Base-by-base conservation (phyloP, 192 early-diverging fungal genomes). In the Linnemannia elongata region DNA sequence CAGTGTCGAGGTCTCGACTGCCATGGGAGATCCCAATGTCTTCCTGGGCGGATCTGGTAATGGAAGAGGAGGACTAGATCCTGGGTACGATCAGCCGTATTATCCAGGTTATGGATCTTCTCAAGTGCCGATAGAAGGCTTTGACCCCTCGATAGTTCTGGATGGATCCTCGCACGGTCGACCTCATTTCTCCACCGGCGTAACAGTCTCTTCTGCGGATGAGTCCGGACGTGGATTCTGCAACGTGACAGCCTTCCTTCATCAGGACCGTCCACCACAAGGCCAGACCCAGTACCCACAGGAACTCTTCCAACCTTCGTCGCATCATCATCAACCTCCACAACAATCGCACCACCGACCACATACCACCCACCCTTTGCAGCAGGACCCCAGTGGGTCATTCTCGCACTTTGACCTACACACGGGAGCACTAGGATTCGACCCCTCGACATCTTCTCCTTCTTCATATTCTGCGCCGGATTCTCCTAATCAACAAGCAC, bases 121-220 rank as follows among this genome's bases (percentile, higher is more conserved):
- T 2, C 57, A 77, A 5, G 57, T 69, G 17, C 18, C 83, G 7
- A 69, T 85, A 4, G 83, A 85, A 15, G 12, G 30, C 2, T 87
- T 81, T 63, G 79, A 86, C 38, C 72, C 85, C 0, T 24, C 76
- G 9, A 44, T 78, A 9, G 72, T 47, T 10, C 49, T 81, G 27
- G 71, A 77, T 30, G 44, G 41, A n/a, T n/a, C 76, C 20, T 35
- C 45, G 33, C 66, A 70, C 30, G 69, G 41, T 20, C 63, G 47
- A 55, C 30, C 38, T 18, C 76, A 68, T 36, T 47, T 70, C 7
- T 12, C 24, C 44, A 15, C 44, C 5, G 78, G 52, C 55, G 30
- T 39, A 39, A 39, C 12, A 15, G 20, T 22, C 17, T 6, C 49
- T 22, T 52, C 49, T 17, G 49, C 18, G 49, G 30, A 66, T 15